Base-by-base conservation (phyloP, 208 protist species). In the Leishmania major region DNA sequence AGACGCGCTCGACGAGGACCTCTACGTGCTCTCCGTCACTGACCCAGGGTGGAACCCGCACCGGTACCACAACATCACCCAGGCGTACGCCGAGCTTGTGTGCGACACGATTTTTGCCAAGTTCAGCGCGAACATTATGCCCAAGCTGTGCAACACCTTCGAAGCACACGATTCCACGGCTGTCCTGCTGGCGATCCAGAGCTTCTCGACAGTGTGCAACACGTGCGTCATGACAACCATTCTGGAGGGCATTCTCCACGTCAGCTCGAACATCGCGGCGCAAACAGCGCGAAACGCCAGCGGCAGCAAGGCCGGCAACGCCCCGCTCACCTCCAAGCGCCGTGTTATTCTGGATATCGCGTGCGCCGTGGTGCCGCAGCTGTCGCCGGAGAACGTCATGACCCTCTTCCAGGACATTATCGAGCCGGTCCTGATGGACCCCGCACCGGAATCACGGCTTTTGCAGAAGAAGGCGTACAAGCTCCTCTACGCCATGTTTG, bases 401-500 rank as follows among this genome's bases (percentile, higher is more conserved):
- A 79, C 74, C 53, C 84, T 97, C 37, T 96, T 93, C 77, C 84
- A 89, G 55, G 88, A 95, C 53, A 89, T 97, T 40, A 92, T 97
- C 70, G 94, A 97, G 85, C 94, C 94, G 0, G 91, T 97, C 3
- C 86, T 97, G 31, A 87, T 93, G 82, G 92, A 97, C 79, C 93
- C 89, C 70, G 74, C 91, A 55, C 92, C 93, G 47, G 90, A 95
- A 79, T 95, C 90, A 19, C 91, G 93, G 7, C 82, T 95, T 57
- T 84, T 97, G 76, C 94, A 97, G 85, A 97, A 97, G 85, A 97
- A 97, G 75, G 94, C 94, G 3, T 97, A 97, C 89, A 97, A 97
- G 84, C 87, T 97, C 71, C 90, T 97, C 75, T 92, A 90, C 60
- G 77, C 91, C 70, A 92, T 97, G 86, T 96, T 97, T 80, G 94